Percentiles rank a stretch among this genome's conserved stretches.
Evolutionary conservation across 805 yeast species (phyloP).

Genomic region (Blastobotrys attinorum): DNA sequence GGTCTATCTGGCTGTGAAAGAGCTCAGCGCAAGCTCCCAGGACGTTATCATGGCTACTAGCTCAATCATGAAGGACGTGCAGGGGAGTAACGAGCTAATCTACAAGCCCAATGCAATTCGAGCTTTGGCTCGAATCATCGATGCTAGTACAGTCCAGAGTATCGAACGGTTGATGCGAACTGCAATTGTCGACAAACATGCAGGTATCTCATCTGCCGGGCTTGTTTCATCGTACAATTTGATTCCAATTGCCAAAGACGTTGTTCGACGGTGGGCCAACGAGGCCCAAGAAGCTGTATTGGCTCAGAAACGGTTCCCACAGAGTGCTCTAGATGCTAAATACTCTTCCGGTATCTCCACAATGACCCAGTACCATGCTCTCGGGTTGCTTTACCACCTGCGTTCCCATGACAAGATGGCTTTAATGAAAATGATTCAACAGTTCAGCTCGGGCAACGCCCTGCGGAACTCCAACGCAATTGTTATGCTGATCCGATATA

Average conservation of each 20-base stretch:
- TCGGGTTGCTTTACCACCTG: constrained; percentile 81
- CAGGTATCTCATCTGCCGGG: constrained; percentile 88
- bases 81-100: constrained; percentile 65
- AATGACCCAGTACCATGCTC: constrained; percentile 91
- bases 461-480: constrained; percentile 77
- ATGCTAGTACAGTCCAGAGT: constrained; percentile 76
- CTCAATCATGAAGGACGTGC: constrained; percentile 96
- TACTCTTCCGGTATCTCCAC: constrained; percentile 42
- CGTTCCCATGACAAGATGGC: constrained; percentile 93
- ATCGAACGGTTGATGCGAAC: constrained; percentile 89
- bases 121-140: constrained; percentile 82
- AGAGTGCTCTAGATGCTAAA: constrained; percentile 19
- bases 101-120: constrained; percentile 94
- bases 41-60: constrained; percentile 97
- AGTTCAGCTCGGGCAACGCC: constrained; percentile 48
- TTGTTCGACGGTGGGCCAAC: constrained; percentile 87
- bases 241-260: constrained; percentile 81
- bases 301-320: constrained; percentile 39
- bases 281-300: constrained; percentile 89
- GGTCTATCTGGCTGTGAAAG: constrained; percentile 91
- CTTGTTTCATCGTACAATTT: constrained; percentile 84
- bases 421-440: constrained; percentile 78
- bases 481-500: constrained; percentile 76
- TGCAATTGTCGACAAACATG: constrained; percentile 86
- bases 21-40: constrained; percentile 72